Percentiles rank a stretch among this genome's conserved stretches.
Conservation (phyloP, 1,284 basidiomycete species). For the Leccinum pallidistipes region DNA sequence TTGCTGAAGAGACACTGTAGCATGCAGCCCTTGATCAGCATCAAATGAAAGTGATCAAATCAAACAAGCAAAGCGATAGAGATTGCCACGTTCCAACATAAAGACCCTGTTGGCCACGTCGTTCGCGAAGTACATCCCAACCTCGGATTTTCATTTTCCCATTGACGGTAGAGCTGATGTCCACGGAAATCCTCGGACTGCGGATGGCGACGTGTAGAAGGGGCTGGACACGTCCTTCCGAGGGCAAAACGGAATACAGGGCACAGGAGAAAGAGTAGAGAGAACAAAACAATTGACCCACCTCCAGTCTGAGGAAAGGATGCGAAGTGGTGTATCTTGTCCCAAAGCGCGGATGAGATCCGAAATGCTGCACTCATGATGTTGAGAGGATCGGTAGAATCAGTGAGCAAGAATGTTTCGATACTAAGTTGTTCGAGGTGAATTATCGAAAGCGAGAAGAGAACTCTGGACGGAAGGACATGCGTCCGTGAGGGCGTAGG, state of each 20-base stretch:
- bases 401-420: neutral
- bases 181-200: slow-evolving; percentile 2
- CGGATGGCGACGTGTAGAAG: neutral
- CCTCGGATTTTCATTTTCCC: neutral
- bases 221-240: neutral
- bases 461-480: slow-evolving; percentile 13
- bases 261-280: slow-evolving; percentile 26
- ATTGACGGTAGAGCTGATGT: neutral
- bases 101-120: neutral
- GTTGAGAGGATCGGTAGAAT: neutral
- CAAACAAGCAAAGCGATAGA: neutral
- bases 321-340: slow-evolving; percentile 92
- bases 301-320: slow-evolving; percentile 91
- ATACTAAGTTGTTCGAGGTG: slow-evolving; percentile 1
- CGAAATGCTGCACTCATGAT: slow-evolving; percentile 47
- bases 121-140: neutral
- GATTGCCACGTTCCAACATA: neutral
- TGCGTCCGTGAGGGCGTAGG: slow-evolving; percentile 25
- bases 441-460: slow-evolving; percentile 19
- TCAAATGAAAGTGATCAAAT: neutral
- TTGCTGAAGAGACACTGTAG: slow-evolving; percentile 27
- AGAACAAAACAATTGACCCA: slow-evolving; percentile 72
- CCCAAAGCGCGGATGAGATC: slow-evolving; percentile 80
- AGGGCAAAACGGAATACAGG: neutral
- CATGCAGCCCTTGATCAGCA: slow-evolving; percentile 6